Conservation (phyloP, 495 filamentous ascomycete genomes). For the Aspergillus affinis region DNA sequence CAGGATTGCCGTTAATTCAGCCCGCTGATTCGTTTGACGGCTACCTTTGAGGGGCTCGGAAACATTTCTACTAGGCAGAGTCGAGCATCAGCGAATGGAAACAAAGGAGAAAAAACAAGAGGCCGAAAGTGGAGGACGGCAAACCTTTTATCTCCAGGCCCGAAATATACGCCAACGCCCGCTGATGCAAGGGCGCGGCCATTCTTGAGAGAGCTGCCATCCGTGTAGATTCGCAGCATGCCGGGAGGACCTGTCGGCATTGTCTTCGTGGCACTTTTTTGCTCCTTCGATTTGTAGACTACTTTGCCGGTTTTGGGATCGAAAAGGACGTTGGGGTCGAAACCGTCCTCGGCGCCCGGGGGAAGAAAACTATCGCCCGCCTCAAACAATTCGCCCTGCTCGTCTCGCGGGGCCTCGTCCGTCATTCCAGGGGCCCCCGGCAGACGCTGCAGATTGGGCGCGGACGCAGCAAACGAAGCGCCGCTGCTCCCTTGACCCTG, state of each 20-base stretch:
- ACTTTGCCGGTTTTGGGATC: conserved; percentile 57
- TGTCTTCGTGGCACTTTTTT: conserved; percentile 48
- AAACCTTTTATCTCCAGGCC: conserved; percentile 68
- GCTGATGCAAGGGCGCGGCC: conserved; percentile 69
- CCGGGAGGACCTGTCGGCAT: conserved; percentile 40
- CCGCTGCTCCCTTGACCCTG: conserved; percentile 35
- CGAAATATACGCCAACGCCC: conserved; percentile 89
- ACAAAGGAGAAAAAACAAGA: background rate
- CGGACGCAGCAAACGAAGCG: conserved; percentile 24
- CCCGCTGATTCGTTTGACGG: conserved; percentile 89
- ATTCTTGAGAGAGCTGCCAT: conserved; percentile 81
- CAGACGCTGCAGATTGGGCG: conserved; percentile 21
- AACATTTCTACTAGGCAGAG: conserved; percentile 65
- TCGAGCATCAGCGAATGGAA: conserved; percentile 25
- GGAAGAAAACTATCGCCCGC: conserved; percentile 57
- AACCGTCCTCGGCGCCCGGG: conserved; percentile 57
- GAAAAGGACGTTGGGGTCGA: conserved; percentile 58
- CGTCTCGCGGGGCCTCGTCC: conserved; percentile 30
- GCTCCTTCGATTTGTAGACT: conserved; percentile 54
- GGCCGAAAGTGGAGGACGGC: conserved; percentile 16
- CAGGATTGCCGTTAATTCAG: conserved; percentile 84
- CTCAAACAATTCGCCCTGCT: conserved; percentile 47
- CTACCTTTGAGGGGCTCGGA: conserved; percentile 75
- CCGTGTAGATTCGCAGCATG: conserved; percentile 78
- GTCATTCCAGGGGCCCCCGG: conserved; percentile 32